Base-by-base conservation (phyloP, 305 asterid genomes). In the Coffea humblotiana region DNA sequence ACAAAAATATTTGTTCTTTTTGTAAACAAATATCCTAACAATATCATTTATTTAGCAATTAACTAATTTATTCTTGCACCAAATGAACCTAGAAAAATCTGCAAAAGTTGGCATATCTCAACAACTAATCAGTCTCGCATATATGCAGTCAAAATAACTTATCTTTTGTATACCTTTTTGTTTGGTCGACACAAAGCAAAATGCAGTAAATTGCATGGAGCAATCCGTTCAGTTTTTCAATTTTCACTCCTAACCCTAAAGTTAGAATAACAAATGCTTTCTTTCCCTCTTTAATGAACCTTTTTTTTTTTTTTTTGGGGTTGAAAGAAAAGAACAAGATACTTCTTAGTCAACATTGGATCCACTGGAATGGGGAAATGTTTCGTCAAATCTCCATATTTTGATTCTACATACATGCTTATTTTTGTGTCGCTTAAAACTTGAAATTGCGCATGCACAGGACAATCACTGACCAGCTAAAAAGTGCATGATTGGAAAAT, bases 261-360 rank as follows among this genome's bases (percentile, higher is more conserved):
- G 19, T 10, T 3, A 72, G 27, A 32, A 32, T 32, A 48, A 48
- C 7, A n/a, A n/a, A 47, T 4, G 16, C 27, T 72, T 49, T 32
- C 4, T 72, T 48, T 40, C 43, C 43, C 43, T 40, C 43, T 2
- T 40, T 40, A 40, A 5, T 3, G 43, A 40, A 40, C 43, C 2
- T 40, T 40, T 40, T 5, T 40, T 40, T 40, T 40, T 40, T 40
- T 40, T 40, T 40, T 40, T 40, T 37, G 40, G 6, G 4, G 43
- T 37, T 40, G 43, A 40, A 40, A 5, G 43, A 37, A 37, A 40
- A 40, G 43, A 40, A 40, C 5, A 40, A 40, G 43, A 6, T 19
- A 8, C 25, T 0, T 72, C 8, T 16, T 52, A 16, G 77, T 54
- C 76, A 78, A 69, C 76, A 72, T 79, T 72, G 77, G 82, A 79